Conservation (phyloP, 202 grass and related monocot genomes). For the Setaria viridis region DNA sequence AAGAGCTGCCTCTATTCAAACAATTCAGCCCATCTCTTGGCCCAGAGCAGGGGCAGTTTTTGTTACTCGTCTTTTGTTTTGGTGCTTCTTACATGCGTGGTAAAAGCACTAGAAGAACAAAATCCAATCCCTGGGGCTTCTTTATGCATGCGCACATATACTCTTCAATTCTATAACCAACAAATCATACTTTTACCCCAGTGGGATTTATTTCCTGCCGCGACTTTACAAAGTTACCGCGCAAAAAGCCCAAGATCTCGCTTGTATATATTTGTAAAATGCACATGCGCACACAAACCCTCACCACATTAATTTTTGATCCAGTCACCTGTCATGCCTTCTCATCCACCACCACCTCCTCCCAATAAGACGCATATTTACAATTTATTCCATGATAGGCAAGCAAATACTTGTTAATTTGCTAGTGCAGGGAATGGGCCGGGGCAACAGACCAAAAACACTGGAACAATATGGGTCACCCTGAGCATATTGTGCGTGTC, state of each 20-base stretch:
- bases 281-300: neutral
- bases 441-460: constrained; percentile 18
- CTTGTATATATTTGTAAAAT: neutral
- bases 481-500: constrained; percentile 8
- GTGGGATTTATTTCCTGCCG: constrained; percentile 15
- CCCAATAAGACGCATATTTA: neutral
- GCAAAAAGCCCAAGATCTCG: neutral
- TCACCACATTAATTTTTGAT: constrained; percentile 24
- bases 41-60: too few relatives aligned
- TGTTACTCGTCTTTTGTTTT: neutral
- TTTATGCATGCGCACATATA: neutral
- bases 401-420: constrained; percentile 35
- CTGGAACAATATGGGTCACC: constrained; percentile 20
- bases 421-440: neutral
- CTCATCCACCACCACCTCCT: constrained; percentile 33
- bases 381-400: constrained; percentile 29
- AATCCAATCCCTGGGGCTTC: neutral
- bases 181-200: neutral
- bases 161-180: neutral
- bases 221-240: neutral
- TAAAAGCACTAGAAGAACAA: neutral
- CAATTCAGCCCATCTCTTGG: too few relatives aligned
- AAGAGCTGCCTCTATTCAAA: neutral
- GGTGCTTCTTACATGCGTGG: neutral
- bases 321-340: constrained; percentile 26